Base-by-base conservation (phyloP, 768 basidiomycete genomes). In the Podaxis rugospora region DNA sequence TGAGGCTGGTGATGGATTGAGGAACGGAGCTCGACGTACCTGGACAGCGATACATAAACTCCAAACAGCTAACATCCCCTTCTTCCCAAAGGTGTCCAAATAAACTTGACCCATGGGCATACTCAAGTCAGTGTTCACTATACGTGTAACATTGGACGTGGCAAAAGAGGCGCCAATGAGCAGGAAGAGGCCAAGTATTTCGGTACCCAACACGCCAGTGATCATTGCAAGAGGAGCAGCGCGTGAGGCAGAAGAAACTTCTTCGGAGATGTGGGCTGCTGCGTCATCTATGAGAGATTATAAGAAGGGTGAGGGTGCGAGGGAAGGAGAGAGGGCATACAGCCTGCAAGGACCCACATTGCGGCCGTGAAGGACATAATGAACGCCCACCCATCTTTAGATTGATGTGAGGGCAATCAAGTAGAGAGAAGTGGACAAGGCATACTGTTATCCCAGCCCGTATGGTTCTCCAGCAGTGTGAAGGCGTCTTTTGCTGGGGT, bases 321-420 rank as follows among this genome's bases (percentile, higher is more conserved):
- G 0, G 37, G 37, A 51, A 47, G 3, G 42, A 21, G 18, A 18
- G 28, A 18, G 47, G 4, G 70, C 82, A 64, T 56, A 85, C 85
- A 87, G 63, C 85, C 85, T 0, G 85, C 85, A 55, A 87, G 68
- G 1, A 82, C 83, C 85, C 85, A 87, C 85, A 86, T 86, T 2
- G 83, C 81, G 1, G 84, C 73, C 0, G 83, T 86, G 66, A 87
- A 85, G 0, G 86, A 77, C 36, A 87, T 67, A 55, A 86, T 70
- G 70, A 86, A 87, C 1, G 83, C 84, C 84, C 84, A 87, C 5
- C 79, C 82, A 71, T 76, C 85, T 86, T 57, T 57, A 11, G 9
- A 9, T 18, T 23, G 37, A 32, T n/a, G 25, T n/a, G n/a, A 23
- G 50, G 32, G 32, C 32, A 0, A 50, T 56, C 0, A 5, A 44